Percentiles rank a stretch among this genome's conserved stretches.
phyloP scores from a whole-genome alignment of 2,329 filamentous ascomycete genomes.

The Trichoderma sp. region DNA sequence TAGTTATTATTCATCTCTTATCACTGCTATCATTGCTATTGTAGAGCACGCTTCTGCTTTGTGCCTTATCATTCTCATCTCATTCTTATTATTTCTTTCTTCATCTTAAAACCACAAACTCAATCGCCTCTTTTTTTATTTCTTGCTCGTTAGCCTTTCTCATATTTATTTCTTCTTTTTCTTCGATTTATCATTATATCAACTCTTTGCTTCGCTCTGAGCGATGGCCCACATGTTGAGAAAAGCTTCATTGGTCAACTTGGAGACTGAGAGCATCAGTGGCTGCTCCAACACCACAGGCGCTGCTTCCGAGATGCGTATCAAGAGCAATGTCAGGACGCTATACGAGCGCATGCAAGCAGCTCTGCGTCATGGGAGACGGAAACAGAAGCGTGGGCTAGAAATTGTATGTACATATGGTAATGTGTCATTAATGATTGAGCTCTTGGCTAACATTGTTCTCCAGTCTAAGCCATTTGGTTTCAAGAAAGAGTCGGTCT shows the following conservation, averaged over 20 bases:
- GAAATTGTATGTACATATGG: slow-evolving; percentile 50
- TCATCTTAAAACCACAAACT: not conserved
- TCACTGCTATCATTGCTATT: not conserved
- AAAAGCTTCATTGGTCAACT: slow-evolving; percentile 13
- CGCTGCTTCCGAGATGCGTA: slow-evolving; percentile 36
- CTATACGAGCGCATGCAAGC: slow-evolving; percentile 51
- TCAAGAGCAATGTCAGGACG: slow-evolving; percentile 50
- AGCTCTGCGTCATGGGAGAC: slow-evolving; percentile 40
- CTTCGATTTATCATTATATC: not conserved
- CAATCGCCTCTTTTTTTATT: not conserved
- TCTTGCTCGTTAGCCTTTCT: not conserved
- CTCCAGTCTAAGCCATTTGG: slow-evolving; percentile 63
- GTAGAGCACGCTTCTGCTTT: slow-evolving; percentile 1
- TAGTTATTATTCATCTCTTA: not conserved
- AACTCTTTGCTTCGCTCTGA: not conserved
- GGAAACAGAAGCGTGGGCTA: slow-evolving; percentile 48
- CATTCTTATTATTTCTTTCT: not conserved
- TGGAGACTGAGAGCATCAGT: slow-evolving; percentile 27
- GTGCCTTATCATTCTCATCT: not conserved
- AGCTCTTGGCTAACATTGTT: slow-evolving; percentile 33
- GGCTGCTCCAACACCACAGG: slow-evolving; percentile 23
- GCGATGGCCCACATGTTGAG: slow-evolving; percentile 24
- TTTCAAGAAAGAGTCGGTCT: slow-evolving; percentile 58
- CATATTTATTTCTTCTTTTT: not conserved
- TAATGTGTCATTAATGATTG: not conserved